Evolutionary conservation across 495 filamentous ascomycete species (phyloP).

Genomic region (Penicillium bialowiezense): DNA sequence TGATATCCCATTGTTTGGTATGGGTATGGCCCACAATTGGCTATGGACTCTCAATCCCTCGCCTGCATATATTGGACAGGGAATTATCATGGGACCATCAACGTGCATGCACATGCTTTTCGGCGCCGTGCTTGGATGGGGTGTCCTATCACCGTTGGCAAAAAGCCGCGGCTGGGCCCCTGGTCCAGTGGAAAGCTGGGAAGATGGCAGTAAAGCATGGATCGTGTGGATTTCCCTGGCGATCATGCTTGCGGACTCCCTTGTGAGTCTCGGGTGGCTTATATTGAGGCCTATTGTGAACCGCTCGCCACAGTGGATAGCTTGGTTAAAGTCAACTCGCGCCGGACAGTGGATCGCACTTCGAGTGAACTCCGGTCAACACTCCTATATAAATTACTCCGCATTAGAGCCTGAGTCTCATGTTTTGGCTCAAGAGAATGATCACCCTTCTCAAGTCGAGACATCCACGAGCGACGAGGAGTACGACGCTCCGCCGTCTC

Average conservation of each 20-base stretch:
- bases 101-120: constrained; percentile 96
- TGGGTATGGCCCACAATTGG: constrained; percentile 72
- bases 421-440: not conserved
- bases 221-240: constrained; percentile 94
- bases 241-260: constrained; percentile 93
- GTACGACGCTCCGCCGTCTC: constrained; percentile 76
- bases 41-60: constrained; percentile 96
- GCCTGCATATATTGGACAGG: constrained; percentile 83
- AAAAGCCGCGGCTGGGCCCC: constrained; percentile 87
- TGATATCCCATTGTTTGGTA: constrained; percentile 80
- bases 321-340: constrained; percentile 24
- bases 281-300: constrained; percentile 58
- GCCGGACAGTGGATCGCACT: constrained; percentile 25
- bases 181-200: constrained; percentile 82
- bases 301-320: constrained; percentile 35
- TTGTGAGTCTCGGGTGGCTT: constrained; percentile 84
- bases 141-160: constrained; percentile 81
- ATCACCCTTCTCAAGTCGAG: constrained; percentile 3
- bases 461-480: constrained; percentile 25
- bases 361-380: constrained; percentile 15
- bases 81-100: constrained; percentile 79
- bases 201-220: constrained; percentile 91
- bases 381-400: constrained; percentile 41
- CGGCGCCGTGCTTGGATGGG: constrained; percentile 90
- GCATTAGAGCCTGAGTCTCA: constrained; percentile 26